Conservation (phyloP, 2,329 filamentous ascomycete species). For the Talaromyces sp. region DNA sequence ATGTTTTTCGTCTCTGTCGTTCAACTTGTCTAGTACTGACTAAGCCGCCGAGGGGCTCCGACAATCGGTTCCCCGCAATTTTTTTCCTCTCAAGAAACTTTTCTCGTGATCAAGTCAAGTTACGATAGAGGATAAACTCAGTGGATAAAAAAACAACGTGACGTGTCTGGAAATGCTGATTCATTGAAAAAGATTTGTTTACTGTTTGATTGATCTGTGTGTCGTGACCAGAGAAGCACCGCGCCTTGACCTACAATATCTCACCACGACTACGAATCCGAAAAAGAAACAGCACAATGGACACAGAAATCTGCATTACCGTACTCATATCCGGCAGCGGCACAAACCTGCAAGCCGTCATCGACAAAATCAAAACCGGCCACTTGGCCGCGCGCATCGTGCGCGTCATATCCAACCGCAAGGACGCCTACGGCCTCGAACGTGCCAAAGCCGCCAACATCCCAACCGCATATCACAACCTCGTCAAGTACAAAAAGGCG, state of each 20-base stretch:
- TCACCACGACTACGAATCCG: neutral
- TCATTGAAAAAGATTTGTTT: neutral
- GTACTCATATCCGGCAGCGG: conserved; percentile 70
- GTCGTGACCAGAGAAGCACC: neutral
- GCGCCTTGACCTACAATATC: neutral
- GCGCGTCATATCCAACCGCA: conserved; percentile 62
- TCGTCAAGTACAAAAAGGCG: conserved; percentile 68
- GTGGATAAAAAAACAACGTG: neutral
- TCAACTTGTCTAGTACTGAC: neutral
- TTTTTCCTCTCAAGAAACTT: neutral
- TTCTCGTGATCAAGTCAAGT: neutral
- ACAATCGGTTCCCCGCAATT: neutral
- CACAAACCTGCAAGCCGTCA: conserved; percentile 73
- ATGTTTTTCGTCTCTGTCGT: no score
- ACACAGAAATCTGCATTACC: conserved; percentile 48
- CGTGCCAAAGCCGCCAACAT: conserved; percentile 59
- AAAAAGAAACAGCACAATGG: conserved; percentile 17
- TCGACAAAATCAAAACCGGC: conserved; percentile 47
- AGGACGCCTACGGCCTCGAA: conserved; percentile 59
- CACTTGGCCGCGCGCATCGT: conserved; percentile 51
- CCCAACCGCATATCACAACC: conserved; percentile 74
- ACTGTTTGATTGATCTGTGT: neutral
- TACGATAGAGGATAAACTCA: neutral
- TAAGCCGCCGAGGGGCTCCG: neutral
- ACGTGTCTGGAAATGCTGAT: neutral